Base-by-base conservation (phyloP, 805 yeast species). In the Sugiyamaella americana region DNA sequence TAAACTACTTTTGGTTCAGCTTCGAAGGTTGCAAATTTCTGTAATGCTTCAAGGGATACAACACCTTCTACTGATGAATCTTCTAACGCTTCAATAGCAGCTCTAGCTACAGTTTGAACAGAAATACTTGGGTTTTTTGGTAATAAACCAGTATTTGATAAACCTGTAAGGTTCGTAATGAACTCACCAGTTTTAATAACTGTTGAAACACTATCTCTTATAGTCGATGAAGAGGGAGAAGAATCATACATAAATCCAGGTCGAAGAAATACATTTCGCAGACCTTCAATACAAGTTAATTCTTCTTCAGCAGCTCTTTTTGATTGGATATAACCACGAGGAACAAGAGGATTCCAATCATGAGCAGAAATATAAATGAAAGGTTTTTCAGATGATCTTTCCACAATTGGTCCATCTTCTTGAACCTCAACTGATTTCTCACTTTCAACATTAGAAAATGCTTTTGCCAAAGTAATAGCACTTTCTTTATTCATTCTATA, bases 321-420 rank as follows among this genome's bases (percentile, higher is more conserved):
- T 19, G 93, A 79, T 6, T 73, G 70, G 30, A 88, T 77, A 62
- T 88, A 88, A 1, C 82, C 88, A 0, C 66, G 57, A 1, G 93
- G 91, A 4, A 84, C 66, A 19, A 82, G 64, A 0, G 89, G 87
- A 44, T 78, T 75, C 45, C 82, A 81, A 41, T 71, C 65, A 55
- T 86, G 94, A 1, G 96, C 96, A 0, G 95, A 85, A 1, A 88
- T 73, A 58, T 86, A 88, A 0, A 84, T 87, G 58, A 82, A 82
- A 5, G 76, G 57, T 50, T 55, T 37, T 51, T 52, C 17, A 26
- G 34, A n/a, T 22, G 21, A 35, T 1, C 47, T n/a, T 16, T 48
- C 18, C n/a, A n/a, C 51, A 5, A 47, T 2, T 22, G 41, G 6
- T 24, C 29, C 20, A 26, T 35, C 13, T 42, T n/a, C 22, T n/a